phyloP scores from a whole-genome alignment of 208 protist genomes.

The Leishmania aethiopica region DNA sequence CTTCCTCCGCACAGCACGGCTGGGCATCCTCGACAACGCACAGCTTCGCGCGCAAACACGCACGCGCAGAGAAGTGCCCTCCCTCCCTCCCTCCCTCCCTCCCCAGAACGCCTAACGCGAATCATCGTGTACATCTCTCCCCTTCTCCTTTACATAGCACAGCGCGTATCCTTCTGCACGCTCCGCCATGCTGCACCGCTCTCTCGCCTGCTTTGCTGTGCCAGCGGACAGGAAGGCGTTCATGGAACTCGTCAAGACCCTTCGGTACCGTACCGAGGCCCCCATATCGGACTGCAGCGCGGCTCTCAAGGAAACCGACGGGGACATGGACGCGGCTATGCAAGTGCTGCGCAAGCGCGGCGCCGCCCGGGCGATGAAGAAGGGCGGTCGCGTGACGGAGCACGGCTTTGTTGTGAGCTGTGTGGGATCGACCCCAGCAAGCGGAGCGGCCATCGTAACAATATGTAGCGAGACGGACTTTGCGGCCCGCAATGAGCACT shows the following conservation, averaged over 20 bases:
- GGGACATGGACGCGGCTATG: constrained; percentile 79
- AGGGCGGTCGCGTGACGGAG: constrained; percentile 74
- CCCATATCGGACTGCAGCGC: constrained; percentile 87
- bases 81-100: neutral
- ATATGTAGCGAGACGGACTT: constrained; percentile 93
- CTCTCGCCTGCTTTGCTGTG: constrained; percentile 31
- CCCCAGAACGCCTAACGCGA: neutral
- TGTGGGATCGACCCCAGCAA: constrained; percentile 43
- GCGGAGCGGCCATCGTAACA: constrained; percentile 71
- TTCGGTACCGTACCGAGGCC: constrained; percentile 90
- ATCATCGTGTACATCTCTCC: neutral
- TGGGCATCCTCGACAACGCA: neutral
- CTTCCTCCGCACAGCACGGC: neutral
- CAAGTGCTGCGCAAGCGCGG: constrained; percentile 82
- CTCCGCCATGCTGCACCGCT: constrained; percentile 47
- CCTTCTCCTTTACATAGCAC: neutral
- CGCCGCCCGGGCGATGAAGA: constrained; percentile 81
- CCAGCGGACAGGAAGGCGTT: constrained; percentile 70
- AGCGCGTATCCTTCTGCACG: neutral
- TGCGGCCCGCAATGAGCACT: constrained; percentile 82
- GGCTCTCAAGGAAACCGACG: constrained; percentile 77
- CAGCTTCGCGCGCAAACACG: neutral
- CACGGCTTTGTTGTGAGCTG: constrained; percentile 85
- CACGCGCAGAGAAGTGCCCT: neutral
- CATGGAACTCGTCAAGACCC: constrained; percentile 86